Evolutionary conservation across 2,329 filamentous ascomycete species (phyloP), one percentile per base, ranked within the genome.

Genomic region (Epichloe gansuensis): DNA sequence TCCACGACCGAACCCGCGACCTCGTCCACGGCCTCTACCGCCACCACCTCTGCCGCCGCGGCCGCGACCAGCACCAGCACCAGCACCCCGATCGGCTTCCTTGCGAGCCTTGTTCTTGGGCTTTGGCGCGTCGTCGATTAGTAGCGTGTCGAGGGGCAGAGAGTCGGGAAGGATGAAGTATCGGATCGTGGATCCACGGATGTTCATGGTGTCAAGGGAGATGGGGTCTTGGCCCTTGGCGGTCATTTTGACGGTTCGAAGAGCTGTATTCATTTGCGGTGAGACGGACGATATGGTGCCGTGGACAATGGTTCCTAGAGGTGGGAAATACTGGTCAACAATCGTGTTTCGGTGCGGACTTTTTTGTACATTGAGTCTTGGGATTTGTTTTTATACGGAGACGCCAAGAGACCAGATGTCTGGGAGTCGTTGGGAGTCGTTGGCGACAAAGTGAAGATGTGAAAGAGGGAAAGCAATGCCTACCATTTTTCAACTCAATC

Each of bases 21-120:
- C 67, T 51, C 69, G 65, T 8, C 71, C 70, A 21, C 69, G 67
- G 34, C 71, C 68, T 44, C 71, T 66, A 17, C 73, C 71, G 43
- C 78, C 69, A 17, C 80, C 80, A 51, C 80, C 71, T 25, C 79
- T 75, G 46, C 77, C 67, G 48, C 76, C 66, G 35, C 76, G 74
- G 34, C 77, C 67, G 21, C 75, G 70, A 54, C 81, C 74, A 36
- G 76, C 69, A 9, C 75, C 74, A 44, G 76, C 76, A 43, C 75
- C 67, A 31, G 66, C 74, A 44, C 80, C 78, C 47, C 83, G 74
- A 54, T 81, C 79, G 35, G 77, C 78, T 73, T 97, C 93, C 78
- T 98, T 98, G 66, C 91, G 82, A 27, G 93, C 91, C 82, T 98
- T 98, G 75, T 98, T 98, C 85, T 97, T 97, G 55, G 93, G 91